Evolutionary conservation across 1,139 yeast species (phyloP).

Genomic region (Yueomyces sp.): DNA sequence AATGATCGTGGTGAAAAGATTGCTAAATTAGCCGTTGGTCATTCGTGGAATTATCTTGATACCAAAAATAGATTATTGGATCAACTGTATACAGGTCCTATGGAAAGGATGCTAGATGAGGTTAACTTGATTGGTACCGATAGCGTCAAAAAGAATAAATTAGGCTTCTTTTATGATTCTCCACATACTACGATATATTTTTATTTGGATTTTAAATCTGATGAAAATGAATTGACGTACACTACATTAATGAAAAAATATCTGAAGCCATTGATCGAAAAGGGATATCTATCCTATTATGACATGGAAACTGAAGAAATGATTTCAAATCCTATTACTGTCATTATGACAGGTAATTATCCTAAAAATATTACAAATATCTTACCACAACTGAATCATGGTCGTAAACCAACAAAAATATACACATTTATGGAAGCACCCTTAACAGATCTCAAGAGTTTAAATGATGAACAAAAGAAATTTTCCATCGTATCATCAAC

Average conservation of each 20-base stretch:
- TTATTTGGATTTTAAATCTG: slow-evolving; percentile 38
- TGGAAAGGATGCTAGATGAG: slow-evolving; percentile 35
- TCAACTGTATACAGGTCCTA: slow-evolving; percentile 41
- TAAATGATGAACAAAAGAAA: slow-evolving; percentile 3
- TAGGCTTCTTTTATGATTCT: slow-evolving; percentile 34
- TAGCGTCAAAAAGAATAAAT: slow-evolving; percentile 3
- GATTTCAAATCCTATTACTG: slow-evolving; percentile 31
- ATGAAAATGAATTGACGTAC: slow-evolving; percentile 25
- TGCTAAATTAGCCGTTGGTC: slow-evolving; percentile 54
- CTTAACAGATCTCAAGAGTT: slow-evolving; percentile 8
- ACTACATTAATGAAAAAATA: slow-evolving; percentile 23
- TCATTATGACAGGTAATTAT: slow-evolving; percentile 32
- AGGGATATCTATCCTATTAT: slow-evolving; percentile 28
- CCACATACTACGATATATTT: slow-evolving; percentile 31
- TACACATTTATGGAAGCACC: slow-evolving; percentile 29
- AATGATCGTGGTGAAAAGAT: not conserved
- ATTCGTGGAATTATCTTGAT: slow-evolving; percentile 36
- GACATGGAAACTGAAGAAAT: slow-evolving; percentile 18
- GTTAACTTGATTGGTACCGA: slow-evolving; percentile 18
- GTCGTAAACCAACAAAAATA: slow-evolving; percentile 13
- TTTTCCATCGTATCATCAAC: slow-evolving; percentile 14
- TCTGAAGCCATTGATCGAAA: slow-evolving; percentile 26
- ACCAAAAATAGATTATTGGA: slow-evolving; percentile 33
- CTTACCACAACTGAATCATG: slow-evolving; percentile 7
- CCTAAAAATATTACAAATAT: slow-evolving; percentile 18